Conservation (phyloP, 2,329 filamentous ascomycete species). For the Penicillium occitanis region DNA sequence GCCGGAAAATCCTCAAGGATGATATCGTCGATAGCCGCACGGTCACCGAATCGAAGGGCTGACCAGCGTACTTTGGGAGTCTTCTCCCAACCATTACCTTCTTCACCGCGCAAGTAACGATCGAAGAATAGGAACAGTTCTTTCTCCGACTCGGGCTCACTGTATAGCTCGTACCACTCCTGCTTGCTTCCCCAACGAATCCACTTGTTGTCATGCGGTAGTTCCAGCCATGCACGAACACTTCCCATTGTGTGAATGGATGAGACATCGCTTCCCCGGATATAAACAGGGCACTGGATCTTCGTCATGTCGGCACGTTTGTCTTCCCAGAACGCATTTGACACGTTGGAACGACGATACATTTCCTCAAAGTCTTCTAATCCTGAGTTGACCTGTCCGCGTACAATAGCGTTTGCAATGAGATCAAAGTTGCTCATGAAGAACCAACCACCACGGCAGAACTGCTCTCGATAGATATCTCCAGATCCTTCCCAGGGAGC, state of each 20-base stretch:
- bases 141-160: constrained; percentile 32
- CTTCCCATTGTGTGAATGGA: constrained; percentile 40
- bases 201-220: constrained; percentile 46
- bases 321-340: constrained; percentile 42
- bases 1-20: constrained; percentile 37
- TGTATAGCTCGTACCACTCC: constrained; percentile 51
- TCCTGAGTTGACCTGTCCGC: constrained; percentile 29
- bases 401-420: constrained; percentile 42
- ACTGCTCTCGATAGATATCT: constrained; percentile 51
- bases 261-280: constrained; percentile 36
- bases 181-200: constrained; percentile 43
- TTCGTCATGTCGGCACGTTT: constrained; percentile 40
- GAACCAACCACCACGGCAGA: constrained; percentile 44
- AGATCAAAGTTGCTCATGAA: constrained; percentile 46
- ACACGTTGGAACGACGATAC: constrained; percentile 35
- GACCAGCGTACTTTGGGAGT: constrained; percentile 49
- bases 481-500: constrained; percentile 51
- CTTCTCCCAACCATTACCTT: constrained; percentile 49
- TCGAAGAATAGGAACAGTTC: constrained; percentile 51
- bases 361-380: constrained; percentile 48
- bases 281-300: constrained; percentile 39
- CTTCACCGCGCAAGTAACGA: constrained; percentile 43
- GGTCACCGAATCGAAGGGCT: constrained; percentile 37
- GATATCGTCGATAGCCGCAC: constrained; percentile 32
- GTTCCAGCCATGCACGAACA: constrained; percentile 40